phyloP scores from a whole-genome alignment of 768 basidiomycete species.

The Pulveroboletus sp. region DNA sequence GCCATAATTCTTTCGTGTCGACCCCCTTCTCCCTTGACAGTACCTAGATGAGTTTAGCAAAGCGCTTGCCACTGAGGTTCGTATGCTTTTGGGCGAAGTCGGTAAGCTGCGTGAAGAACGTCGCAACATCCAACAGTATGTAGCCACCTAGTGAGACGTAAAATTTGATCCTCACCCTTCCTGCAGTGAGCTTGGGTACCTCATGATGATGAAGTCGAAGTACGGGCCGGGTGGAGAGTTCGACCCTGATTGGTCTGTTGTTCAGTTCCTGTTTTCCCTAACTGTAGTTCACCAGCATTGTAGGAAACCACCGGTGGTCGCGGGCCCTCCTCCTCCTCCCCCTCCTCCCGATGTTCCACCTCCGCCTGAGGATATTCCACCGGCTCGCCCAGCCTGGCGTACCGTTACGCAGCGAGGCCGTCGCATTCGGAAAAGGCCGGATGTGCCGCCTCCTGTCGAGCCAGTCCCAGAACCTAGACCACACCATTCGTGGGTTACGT shows the following conservation, averaged over 20 bases:
- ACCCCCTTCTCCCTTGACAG: constrained; percentile 29
- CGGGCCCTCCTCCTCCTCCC: constrained; percentile 40
- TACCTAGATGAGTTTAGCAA: constrained; percentile 88
- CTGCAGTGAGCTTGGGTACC: constrained; percentile 66
- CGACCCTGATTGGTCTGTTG: constrained; percentile 67
- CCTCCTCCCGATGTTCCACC: constrained; percentile 41
- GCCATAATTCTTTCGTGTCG: neutral
- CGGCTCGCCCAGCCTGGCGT: constrained; percentile 59
- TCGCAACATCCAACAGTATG: constrained; percentile 73
- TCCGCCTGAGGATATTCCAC: constrained; percentile 40
- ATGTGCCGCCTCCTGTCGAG: constrained; percentile 32
- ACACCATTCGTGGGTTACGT: constrained; percentile 54
- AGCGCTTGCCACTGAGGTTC: constrained; percentile 76
- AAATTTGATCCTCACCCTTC: constrained; percentile 3
- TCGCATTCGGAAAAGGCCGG: constrained; percentile 42
- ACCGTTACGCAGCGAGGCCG: constrained; percentile 40
- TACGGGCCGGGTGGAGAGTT: constrained; percentile 85
- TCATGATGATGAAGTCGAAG: constrained; percentile 66
- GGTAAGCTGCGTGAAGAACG: constrained; percentile 78
- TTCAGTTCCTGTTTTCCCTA: neutral
- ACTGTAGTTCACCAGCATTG: neutral
- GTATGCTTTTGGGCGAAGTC: constrained; percentile 78
- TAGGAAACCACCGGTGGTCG: constrained; percentile 41
- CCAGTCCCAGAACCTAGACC: constrained; percentile 38
- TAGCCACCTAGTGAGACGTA: constrained; percentile 9